Base-by-base conservation (phyloP, 345 rosid species). In the Kernera saxatilis region DNA sequence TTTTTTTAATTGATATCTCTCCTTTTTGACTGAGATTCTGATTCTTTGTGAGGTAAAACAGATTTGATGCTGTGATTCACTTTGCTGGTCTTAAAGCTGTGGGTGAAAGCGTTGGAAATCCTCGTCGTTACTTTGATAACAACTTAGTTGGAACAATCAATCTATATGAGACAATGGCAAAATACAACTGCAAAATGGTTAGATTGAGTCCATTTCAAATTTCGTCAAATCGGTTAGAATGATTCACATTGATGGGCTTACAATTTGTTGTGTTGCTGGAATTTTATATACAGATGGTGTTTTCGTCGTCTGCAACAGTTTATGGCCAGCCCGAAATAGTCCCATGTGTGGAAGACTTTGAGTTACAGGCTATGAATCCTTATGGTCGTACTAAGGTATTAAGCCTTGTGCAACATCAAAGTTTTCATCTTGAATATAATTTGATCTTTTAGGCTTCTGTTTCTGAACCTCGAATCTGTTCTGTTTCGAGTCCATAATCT, bases 221-320 rank as follows among this genome's bases (percentile, higher is more conserved):
- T n/a, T n/a, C n/a, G n/a, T n/a, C n/a, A n/a, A n/a, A n/a, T n/a
- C n/a, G 27, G 43, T 29, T 18, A 44, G 40, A 11, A 18, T n/a
- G 22, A n/a, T 22, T 58, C 21, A 22, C 21, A 22, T 23, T 40
- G 35, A n/a, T 60, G 8, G 19, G 6, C 39, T 26, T 54, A 30
- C 15, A 41, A 55, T 3, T 21, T 50, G 17, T 33, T 33, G 12
- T 70, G 53, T 5, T 74, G 21, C 8, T 66, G 1, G 11, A 32
- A 17, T 19, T 22, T 0, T 48, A 6, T 41, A 58, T 33, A 18
- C 55, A 91, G 97, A 83, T 91, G 89, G 97, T 89, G 36, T 94
- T 94, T 78, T 94, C 99, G n/a, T 94, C 99, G 49, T 91, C 97
- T 21, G 89, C 99, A 26, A 94, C 99, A 53, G 96, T 91, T 40